Conservation (phyloP, 2,329 filamentous ascomycete species). For the Cladobotryum mycophilum region DNA sequence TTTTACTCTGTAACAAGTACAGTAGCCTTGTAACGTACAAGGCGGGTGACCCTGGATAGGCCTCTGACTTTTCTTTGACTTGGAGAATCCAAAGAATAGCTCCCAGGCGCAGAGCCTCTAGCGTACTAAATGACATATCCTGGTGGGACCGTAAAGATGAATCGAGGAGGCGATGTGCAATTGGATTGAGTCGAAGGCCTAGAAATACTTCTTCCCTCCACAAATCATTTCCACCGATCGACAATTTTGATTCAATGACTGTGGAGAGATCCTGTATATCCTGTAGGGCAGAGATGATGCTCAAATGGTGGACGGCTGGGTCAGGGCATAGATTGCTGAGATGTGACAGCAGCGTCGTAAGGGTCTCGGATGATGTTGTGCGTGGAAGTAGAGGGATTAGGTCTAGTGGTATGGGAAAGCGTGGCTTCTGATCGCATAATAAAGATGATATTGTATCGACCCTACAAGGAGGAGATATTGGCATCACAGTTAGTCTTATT, state of each 20-base stretch:
- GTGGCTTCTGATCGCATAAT: conserved; percentile 3
- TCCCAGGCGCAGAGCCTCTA: conserved; percentile 2
- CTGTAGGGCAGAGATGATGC: too few relatives aligned
- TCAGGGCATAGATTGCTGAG: too few relatives aligned
- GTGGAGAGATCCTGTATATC: background rate
- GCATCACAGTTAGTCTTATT: too few relatives aligned
- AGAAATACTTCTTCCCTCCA: conserved; percentile 8
- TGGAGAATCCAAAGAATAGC: conserved; percentile 3
- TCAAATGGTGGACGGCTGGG: too few relatives aligned
- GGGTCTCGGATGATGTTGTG: background rate
- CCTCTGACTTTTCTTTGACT: conserved; percentile 3
- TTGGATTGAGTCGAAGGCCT: conserved; percentile 3
- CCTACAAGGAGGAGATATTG: background rate
- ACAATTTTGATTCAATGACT: conserved; percentile 1
- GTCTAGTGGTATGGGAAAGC: conserved; percentile 3
- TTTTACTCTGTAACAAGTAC: background rate
- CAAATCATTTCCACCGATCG: background rate
- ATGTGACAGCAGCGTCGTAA: too few relatives aligned
- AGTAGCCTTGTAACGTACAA: conserved; percentile 1
- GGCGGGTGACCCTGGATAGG: conserved; percentile 3
- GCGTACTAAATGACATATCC: background rate
- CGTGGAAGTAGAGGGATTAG: background rate
- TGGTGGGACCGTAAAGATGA: background rate
- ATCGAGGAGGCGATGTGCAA: conserved; percentile 4
- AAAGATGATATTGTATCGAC: conserved; percentile 4